These are phyloP conservation scores for Coriolopsis trogii DNA, from an alignment of 1,284 basidiomycete species.

Conservation along the genomic window DNA sequence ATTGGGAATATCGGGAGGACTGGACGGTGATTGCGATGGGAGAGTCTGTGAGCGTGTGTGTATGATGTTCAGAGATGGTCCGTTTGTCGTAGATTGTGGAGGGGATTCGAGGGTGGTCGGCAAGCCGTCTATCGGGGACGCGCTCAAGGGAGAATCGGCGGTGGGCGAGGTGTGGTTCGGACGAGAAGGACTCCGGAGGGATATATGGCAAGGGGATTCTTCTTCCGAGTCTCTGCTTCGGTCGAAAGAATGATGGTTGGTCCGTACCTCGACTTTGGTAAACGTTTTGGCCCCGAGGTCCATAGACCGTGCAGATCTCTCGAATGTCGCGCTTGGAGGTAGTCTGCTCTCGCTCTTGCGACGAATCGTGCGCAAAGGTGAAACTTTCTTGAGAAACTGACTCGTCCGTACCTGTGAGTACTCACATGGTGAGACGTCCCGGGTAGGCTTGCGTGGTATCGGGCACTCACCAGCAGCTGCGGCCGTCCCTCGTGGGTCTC, in stretches of 20 bases:
- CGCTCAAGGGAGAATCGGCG: constrained; percentile 67
- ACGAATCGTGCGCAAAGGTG: constrained; percentile 21
- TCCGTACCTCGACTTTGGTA: constrained; percentile 21
- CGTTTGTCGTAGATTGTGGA: background rate
- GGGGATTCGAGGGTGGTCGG: background rate
- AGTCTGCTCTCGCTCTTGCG: constrained; percentile 21
- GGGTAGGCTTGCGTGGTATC: background rate
- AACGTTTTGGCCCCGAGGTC: constrained; percentile 22
- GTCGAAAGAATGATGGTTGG: constrained; percentile 22
- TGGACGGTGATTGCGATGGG: background rate
- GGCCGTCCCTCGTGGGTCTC: constrained; percentile 23
- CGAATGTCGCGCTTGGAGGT: constrained; percentile 7
- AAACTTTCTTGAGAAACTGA: constrained; percentile 31
- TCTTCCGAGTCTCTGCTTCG: constrained; percentile 18
- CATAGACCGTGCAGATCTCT: constrained; percentile 27
- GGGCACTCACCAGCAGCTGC: constrained; percentile 24
- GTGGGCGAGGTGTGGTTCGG: constrained; percentile 77
- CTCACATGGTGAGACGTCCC: constrained; percentile 14
- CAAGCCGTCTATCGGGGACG: constrained; percentile 40
- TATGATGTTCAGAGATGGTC: background rate
- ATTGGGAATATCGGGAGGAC: background rate
- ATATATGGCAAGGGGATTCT: constrained; percentile 14
- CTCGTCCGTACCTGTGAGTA: constrained; percentile 26
- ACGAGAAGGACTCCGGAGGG: constrained; percentile 7
- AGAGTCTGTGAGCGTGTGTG: constrained; percentile 5